Evolutionary conservation across 2,329 filamentous ascomycete genomes (phyloP).

Genomic region (Neofusicoccum sp.): DNA sequence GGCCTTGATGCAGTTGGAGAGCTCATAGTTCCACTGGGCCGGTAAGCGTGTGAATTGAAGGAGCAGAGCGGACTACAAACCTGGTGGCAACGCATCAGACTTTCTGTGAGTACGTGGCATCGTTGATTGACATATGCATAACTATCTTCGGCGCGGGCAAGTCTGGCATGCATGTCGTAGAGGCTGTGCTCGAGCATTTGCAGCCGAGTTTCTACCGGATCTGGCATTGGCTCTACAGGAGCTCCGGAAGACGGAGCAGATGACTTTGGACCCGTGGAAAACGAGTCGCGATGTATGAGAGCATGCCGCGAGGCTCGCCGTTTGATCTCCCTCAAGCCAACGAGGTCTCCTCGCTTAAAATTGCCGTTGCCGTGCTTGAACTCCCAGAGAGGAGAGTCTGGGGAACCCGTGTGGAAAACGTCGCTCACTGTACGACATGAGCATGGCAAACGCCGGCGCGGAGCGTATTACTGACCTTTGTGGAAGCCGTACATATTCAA

Average conservation of each 20-base stretch:
- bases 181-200: conserved; percentile 75
- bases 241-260: conserved; percentile 76
- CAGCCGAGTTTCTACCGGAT: conserved; percentile 74
- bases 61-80: conserved; percentile 39
- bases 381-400: conserved; percentile 94
- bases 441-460: background rate
- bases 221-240: conserved; percentile 78
- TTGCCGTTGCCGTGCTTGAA: conserved; percentile 98
- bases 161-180: conserved; percentile 73
- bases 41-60: conserved; percentile 14
- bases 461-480: conserved; percentile 65
- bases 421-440: conserved; percentile 71
- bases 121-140: conserved; percentile 76
- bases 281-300: conserved; percentile 87
- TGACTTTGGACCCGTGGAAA: conserved; percentile 67
- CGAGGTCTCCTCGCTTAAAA: conserved; percentile 91
- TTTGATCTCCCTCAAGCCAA: conserved; percentile 91
- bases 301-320: conserved; percentile 89
- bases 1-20: conserved; percentile 71
- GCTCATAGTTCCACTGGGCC: conserved; percentile 75
- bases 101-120: conserved; percentile 79
- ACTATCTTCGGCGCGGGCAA: conserved; percentile 80
- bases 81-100: conserved; percentile 69
- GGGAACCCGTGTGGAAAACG: conserved; percentile 92
- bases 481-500: conserved; percentile 99